Conservation (phyloP, 148 eudicot species). For the Rhododendron simsii region DNA sequence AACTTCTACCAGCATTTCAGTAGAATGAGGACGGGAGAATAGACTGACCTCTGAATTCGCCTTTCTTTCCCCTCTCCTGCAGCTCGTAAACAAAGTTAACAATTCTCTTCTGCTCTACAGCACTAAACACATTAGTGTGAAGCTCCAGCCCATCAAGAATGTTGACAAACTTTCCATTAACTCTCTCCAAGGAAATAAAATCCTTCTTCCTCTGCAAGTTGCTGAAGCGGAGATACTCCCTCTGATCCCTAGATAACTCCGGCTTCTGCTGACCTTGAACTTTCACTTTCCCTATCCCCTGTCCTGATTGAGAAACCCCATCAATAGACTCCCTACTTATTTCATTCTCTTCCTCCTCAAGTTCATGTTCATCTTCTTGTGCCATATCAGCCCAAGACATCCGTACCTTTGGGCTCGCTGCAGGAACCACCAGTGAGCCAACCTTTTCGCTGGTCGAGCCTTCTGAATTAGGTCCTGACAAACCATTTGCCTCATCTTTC, state of each 20-base stretch:
- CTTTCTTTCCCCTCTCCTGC: constrained; percentile 61
- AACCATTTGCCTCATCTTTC: constrained; percentile 45
- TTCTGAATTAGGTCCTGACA: constrained; percentile 23
- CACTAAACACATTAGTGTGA: constrained; percentile 83
- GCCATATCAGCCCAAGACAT: constrained; percentile 98
- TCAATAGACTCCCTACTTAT: constrained; percentile 16
- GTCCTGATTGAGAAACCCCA: constrained; percentile 26
- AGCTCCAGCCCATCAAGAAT: constrained; percentile 88
- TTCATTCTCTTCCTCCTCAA: constrained; percentile 57
- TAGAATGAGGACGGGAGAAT: background rate
- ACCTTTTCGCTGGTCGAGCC: constrained; percentile 25
- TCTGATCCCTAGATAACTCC: constrained; percentile 63
- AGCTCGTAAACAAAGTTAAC: constrained; percentile 58
- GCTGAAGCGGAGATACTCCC: constrained; percentile 65
- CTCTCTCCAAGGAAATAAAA: constrained; percentile 63
- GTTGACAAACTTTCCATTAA: constrained; percentile 61
- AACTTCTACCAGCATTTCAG: background rate
- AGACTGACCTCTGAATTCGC: constrained; percentile 72
- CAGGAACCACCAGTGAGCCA: constrained; percentile 3
- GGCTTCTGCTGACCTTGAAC: constrained; percentile 30
- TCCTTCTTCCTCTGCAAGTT: constrained; percentile 76
- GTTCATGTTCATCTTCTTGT: constrained; percentile 82
- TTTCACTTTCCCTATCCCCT: constrained; percentile 20
- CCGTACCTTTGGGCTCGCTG: constrained; percentile 29
- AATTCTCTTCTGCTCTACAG: constrained; percentile 79